Evolutionary conservation across 2,329 filamentous ascomycete genomes (phyloP).

Genomic region (Thielaviopsis musarum): DNA sequence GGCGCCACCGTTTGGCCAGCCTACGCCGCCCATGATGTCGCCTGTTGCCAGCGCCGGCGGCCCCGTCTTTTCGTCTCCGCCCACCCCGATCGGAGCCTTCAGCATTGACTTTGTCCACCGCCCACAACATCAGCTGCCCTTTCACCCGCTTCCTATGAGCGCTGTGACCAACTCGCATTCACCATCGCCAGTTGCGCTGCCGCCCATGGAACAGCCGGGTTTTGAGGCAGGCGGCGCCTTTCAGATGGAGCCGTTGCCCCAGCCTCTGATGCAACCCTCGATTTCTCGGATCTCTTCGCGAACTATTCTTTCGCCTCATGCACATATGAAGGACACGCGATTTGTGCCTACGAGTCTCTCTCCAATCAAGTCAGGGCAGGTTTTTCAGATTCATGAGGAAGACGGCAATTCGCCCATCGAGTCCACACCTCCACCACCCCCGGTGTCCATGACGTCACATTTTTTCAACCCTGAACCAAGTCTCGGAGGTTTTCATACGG

Average conservation of each 20-base stretch:
- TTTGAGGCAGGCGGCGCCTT: not conserved
- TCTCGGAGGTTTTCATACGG: slow-evolving; percentile 4
- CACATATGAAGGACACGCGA: not conserved
- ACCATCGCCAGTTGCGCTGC: not conserved
- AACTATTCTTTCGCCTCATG: slow-evolving; percentile 1
- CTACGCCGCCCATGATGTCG: not conserved
- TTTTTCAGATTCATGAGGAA: slow-evolving; percentile 12
- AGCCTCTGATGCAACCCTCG: not conserved
- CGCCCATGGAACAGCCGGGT: not conserved
- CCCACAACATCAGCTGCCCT: slow-evolving; percentile 1
- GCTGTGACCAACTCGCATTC: not conserved
- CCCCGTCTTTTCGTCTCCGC: not conserved
- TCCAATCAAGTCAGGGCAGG: slow-evolving; percentile 7
- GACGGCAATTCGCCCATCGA: slow-evolving; percentile 8
- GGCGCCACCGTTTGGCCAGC: not conserved
- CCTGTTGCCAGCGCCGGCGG: not conserved
- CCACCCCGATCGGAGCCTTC: slow-evolving; percentile 1
- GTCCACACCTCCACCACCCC: slow-evolving; percentile 7
- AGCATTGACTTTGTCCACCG: slow-evolving; percentile 6
- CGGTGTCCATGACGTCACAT: not conserved
- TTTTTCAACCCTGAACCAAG: slow-evolving; percentile 1
- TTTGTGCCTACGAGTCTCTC: slow-evolving; percentile 6
- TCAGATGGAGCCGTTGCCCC: not conserved
- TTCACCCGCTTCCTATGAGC: not conserved
- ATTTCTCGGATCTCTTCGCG: not conserved